Conservation (phyloP, 2,329 filamentous ascomycete species). For the Aspergillus tanneri region DNA sequence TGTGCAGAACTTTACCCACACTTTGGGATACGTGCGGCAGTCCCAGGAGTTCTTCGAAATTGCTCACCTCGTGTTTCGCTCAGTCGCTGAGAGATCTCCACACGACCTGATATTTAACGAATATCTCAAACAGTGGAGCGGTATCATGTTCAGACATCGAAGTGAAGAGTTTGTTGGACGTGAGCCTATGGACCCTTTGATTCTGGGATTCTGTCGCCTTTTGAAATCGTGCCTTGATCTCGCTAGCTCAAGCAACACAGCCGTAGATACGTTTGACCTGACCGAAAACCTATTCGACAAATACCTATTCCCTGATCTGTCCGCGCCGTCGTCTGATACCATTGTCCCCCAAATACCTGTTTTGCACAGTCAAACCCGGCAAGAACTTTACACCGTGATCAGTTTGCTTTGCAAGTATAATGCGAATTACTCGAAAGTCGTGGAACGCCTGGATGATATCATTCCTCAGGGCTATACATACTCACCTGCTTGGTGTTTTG, state of each 20-base stretch:
- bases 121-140: slow-evolving; percentile 46
- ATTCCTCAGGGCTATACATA: slow-evolving; percentile 61
- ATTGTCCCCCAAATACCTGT: slow-evolving; percentile 46
- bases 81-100: slow-evolving; percentile 41
- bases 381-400: slow-evolving; percentile 61
- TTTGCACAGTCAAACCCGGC: slow-evolving; percentile 57
- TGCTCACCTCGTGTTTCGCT: slow-evolving; percentile 43
- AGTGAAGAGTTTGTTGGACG: slow-evolving; percentile 50
- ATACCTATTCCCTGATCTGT: slow-evolving; percentile 64
- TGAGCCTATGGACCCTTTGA: slow-evolving; percentile 44
- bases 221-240: slow-evolving; percentile 45
- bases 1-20: slow-evolving; percentile 40
- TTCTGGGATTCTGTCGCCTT: slow-evolving; percentile 45
- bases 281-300: slow-evolving; percentile 58
- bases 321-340: slow-evolving; percentile 28
- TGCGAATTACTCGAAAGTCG: slow-evolving; percentile 50
- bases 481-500: slow-evolving; percentile 61
- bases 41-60: slow-evolving; percentile 50
- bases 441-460: slow-evolving; percentile 53
- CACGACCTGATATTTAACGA: slow-evolving; percentile 38
- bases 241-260: slow-evolving; percentile 33
- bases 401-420: slow-evolving; percentile 55
- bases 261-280: slow-evolving; percentile 40
- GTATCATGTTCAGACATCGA: slow-evolving; percentile 43
- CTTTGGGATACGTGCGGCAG: slow-evolving; percentile 36